A percentile compares a stretch with the other conserved stretches of the same genome.
phyloP scores from a whole-genome alignment of 768 basidiomycete genomes.

The Ramaria sp. region DNA sequence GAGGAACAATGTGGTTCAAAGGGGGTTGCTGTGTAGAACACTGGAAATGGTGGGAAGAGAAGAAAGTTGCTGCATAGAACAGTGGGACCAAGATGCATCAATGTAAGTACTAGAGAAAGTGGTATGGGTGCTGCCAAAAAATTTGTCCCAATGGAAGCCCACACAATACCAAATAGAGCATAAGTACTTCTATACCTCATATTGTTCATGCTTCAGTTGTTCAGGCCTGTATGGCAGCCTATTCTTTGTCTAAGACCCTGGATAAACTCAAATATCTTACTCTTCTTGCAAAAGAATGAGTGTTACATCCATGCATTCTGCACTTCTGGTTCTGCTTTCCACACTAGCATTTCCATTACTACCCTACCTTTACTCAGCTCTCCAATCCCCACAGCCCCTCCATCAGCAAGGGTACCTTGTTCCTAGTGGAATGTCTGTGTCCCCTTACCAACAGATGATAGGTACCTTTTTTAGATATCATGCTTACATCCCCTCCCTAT shows the following conservation, averaged over 20 bases:
- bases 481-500: no score
- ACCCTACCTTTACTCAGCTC: no score
- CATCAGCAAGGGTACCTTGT: no score
- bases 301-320: no score
- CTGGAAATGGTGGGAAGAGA: not conserved
- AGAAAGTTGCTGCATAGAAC: no score
- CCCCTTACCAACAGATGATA: no score
- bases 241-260: conserved; percentile 34
- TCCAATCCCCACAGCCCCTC: no score
- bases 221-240: conserved; percentile 39
- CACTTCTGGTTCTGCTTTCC: no score
- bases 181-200: not conserved
- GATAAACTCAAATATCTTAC: conserved; percentile 38
- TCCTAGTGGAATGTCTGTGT: no score
- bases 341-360: no score
- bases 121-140: not conserved
- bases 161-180: not conserved
- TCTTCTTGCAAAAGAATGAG: conserved; percentile 32
- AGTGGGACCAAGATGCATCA: conserved; percentile 1
- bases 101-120: not conserved
- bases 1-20: not conserved
- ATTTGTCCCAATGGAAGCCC: not conserved
- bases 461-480: no score
- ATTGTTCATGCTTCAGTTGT: conserved; percentile 40
- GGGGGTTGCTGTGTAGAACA: no score